Evolutionary conservation across 2,329 filamentous ascomycete species (phyloP), one percentile per base, ranked within the genome.

Genomic region (Coniochaeta sp.): DNA sequence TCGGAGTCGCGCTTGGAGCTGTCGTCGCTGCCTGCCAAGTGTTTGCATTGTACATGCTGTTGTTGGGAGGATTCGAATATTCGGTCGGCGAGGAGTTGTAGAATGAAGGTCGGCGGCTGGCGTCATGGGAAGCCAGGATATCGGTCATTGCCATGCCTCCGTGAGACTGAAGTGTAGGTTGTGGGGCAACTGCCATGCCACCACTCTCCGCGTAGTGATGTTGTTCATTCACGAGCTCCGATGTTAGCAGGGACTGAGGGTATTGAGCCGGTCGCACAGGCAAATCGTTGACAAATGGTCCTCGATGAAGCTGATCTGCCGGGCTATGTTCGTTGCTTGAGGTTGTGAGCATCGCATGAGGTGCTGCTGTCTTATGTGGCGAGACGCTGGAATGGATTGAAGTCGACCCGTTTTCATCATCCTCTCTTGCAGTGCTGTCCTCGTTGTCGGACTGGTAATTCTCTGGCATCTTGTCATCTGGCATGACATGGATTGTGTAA

Each of bases 401-500:
- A 20, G 70, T 65, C 1, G 57, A 58, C 7, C 70, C 68, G 3
- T 74, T 73, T 10, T 74, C 71, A 14, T 74, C 73, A 24, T 74
- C 72, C 49, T 73, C 69, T 48, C 66, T 63, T 2, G 67, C 61
- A 9, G 61, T 66, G 9, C 69, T 67, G 16, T 71, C 66, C 6
- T 81, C 78, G 20, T 71, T 73, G 18, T 79, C 76, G 1, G 73
- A 77, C 13, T 66, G 60, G 48, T 73, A 76, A 26, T 67, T 71
- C 46, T 78, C 74, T 3, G 70, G 67, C 6, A 74, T 63, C 55
- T 77, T 77, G 55, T 81, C 76, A 51, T 79, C 76, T 2, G 73
- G 70, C 67, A 75, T 76, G 42, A 82, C 74, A 49, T 71, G 74
- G 16, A 80, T 67, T 35, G 71, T 67, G 8, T 71, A 73, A 4